phyloP scores from a whole-genome alignment of 108 stramenopile species.

The Hondaea fermentalgiana region DNA sequence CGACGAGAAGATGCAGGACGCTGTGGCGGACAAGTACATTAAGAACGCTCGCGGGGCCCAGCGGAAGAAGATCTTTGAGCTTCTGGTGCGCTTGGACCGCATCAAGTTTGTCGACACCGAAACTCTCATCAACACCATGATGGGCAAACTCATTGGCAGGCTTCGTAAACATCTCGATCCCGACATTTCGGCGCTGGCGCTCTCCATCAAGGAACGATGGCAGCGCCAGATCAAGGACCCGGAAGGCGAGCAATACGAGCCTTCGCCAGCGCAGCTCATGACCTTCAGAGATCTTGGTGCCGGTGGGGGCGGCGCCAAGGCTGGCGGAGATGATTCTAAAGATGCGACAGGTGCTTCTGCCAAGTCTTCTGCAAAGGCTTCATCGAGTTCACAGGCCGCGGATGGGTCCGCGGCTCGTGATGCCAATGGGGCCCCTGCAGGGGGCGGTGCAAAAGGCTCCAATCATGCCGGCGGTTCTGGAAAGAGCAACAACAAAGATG shows the following conservation, averaged over 20 bases:
- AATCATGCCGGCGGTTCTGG: not conserved
- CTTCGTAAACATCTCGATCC: not conserved
- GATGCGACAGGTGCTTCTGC: no score
- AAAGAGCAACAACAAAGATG: not conserved
- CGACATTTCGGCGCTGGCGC: not conserved
- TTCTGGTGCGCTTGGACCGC: not conserved
- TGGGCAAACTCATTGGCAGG: not conserved
- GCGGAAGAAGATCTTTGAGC: not conserved
- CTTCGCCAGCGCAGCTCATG: not conserved
- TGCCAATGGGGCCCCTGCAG: not conserved
- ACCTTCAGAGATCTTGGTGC: not conserved
- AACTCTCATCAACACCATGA: not conserved
- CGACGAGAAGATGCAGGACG: not conserved
- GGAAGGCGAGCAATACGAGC: not conserved
- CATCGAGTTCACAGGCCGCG: not conserved
- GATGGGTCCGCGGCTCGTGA: not conserved
- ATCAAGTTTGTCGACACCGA: constrained; percentile 2
- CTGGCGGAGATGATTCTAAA: no score
- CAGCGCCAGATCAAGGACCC: not conserved
- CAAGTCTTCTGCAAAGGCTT: not conserved
- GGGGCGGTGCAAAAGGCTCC: not conserved
- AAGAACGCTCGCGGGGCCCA: not conserved
- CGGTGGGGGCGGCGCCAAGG: not conserved
- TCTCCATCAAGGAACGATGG: not conserved
- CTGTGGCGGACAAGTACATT: not conserved